Percentiles rank a stretch among this genome's conserved stretches.
Conservation (phyloP, 2,329 filamentous ascomycete genomes). For the Microthyrium microscopicum region DNA sequence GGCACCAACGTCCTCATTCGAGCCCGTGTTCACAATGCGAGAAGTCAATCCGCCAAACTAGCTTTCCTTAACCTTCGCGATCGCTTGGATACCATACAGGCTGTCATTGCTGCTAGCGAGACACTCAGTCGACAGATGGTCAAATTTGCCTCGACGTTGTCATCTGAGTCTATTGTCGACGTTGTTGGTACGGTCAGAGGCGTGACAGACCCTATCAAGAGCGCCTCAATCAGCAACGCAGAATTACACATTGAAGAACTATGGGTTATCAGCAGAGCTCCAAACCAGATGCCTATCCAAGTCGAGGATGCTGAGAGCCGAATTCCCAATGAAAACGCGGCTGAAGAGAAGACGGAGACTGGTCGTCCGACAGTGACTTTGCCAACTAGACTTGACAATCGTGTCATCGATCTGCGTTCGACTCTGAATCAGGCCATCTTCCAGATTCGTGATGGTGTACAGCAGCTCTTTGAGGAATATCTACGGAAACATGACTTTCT, state of each 20-base stretch:
- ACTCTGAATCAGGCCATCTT: slow-evolving; percentile 85
- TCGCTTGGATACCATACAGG: slow-evolving; percentile 63
- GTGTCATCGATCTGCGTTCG: slow-evolving; percentile 79
- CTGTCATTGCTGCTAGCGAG: slow-evolving; percentile 48
- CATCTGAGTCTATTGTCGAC: slow-evolving; percentile 64
- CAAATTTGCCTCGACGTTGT: slow-evolving; percentile 66
- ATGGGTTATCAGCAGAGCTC: slow-evolving; percentile 55
- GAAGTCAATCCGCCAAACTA: slow-evolving; percentile 81
- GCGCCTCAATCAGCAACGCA: slow-evolving; percentile 58
- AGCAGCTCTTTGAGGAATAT: slow-evolving; percentile 61
- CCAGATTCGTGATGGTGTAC: slow-evolving; percentile 47
- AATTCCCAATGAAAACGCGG: slow-evolving; percentile 29
- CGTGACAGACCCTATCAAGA: slow-evolving; percentile 76
- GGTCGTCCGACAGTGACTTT: slow-evolving; percentile 58
- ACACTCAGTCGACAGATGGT: slow-evolving; percentile 74
- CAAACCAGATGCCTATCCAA: slow-evolving; percentile 43
- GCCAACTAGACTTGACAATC: slow-evolving; percentile 76
- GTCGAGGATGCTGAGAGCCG: slow-evolving; percentile 35
- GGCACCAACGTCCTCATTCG: slow-evolving; percentile 48
- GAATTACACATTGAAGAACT: slow-evolving; percentile 83
- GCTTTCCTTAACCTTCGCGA: slow-evolving; percentile 75
- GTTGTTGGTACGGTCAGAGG: slow-evolving; percentile 70
- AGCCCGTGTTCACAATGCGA: slow-evolving; percentile 71
- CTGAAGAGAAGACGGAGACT: slow-evolving; percentile 34
- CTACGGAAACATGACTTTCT: slow-evolving; percentile 59